Percentiles rank a stretch among this genome's conserved stretches.
Conservation (phyloP, 129 eudicot genomes). For the Arctium minus region DNA sequence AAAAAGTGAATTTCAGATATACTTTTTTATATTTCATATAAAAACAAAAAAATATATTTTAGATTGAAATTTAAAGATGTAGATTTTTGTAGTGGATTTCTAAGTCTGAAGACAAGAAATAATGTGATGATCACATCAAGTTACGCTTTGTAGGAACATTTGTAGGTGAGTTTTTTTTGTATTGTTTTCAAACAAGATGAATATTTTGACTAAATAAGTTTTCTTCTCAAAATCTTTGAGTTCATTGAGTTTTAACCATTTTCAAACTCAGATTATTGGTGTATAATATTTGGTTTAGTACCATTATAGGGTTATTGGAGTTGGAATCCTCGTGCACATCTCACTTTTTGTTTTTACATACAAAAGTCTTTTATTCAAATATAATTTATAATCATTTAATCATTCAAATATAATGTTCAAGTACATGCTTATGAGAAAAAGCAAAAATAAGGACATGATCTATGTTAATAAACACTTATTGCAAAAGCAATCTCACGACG, state of each 20-base stretch:
- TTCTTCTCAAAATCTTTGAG: slow-evolving; percentile 11
- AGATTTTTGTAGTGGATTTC: slow-evolving; percentile 31
- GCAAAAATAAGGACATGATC: background rate
- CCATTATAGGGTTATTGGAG: background rate
- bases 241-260: slow-evolving; percentile 15
- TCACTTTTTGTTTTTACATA: background rate
- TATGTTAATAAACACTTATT: background rate
- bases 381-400: background rate
- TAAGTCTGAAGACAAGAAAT: slow-evolving; percentile 14
- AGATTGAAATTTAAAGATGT: background rate
- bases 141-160: slow-evolving; percentile 23
- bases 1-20: no score
- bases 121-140: slow-evolving; percentile 29
- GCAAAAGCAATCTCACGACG: background rate
- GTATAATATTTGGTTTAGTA: slow-evolving; percentile 6
- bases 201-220: slow-evolving; percentile 16
- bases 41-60: background rate
- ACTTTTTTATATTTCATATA: no score
- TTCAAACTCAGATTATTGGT: slow-evolving; percentile 17
- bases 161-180: background rate
- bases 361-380: background rate
- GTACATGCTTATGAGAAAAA: background rate
- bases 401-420: background rate
- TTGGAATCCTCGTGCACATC: slow-evolving; percentile 1
- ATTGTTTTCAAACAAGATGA: background rate